A percentile compares a stretch with the other conserved stretches of the same genome.
Evolutionary conservation across 2,329 filamentous ascomycete genomes (phyloP).

Genomic region (Rhytidhysteron rufulum): DNA sequence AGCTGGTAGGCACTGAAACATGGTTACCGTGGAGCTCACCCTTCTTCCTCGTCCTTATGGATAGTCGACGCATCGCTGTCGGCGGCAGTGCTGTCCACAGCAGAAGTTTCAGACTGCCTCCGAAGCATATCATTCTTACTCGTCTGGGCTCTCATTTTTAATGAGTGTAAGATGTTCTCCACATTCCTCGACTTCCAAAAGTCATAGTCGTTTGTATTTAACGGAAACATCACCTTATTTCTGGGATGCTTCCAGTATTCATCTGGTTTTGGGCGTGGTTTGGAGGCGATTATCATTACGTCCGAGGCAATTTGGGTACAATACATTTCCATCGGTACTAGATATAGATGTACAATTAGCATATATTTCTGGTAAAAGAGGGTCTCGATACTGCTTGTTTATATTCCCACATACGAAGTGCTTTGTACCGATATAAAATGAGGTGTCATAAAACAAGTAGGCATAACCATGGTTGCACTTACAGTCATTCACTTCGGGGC

Average conservation of each 20-base stretch:
- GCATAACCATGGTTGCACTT: no score
- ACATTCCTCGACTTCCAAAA: constrained; percentile 22
- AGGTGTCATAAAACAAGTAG: no score
- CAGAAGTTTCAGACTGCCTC: not conserved
- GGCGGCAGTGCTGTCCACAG: not conserved
- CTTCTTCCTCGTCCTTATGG: no score
- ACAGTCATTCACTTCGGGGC: constrained; percentile 73
- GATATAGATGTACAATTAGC: no score
- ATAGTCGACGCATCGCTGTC: no score
- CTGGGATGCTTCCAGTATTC: constrained; percentile 44
- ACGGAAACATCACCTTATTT: constrained; percentile 51
- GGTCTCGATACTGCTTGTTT: no score
- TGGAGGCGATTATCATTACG: constrained; percentile 63
- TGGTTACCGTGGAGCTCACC: no score
- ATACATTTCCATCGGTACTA: constrained; percentile 54
- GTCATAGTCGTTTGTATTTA: constrained; percentile 31
- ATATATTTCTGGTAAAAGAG: no score
- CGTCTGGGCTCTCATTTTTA: constrained; percentile 11
- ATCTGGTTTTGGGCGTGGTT: constrained; percentile 43
- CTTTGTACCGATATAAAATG: no score
- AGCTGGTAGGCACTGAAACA: no score
- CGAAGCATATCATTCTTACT: not conserved
- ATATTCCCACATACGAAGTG: no score
- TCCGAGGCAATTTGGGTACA: constrained; percentile 67
- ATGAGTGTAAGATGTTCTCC: constrained; percentile 26